Percentiles rank a stretch among this genome's conserved stretches.
Evolutionary conservation across 2,329 filamentous ascomycete species (phyloP).

Genomic region (Graphium sp.): DNA sequence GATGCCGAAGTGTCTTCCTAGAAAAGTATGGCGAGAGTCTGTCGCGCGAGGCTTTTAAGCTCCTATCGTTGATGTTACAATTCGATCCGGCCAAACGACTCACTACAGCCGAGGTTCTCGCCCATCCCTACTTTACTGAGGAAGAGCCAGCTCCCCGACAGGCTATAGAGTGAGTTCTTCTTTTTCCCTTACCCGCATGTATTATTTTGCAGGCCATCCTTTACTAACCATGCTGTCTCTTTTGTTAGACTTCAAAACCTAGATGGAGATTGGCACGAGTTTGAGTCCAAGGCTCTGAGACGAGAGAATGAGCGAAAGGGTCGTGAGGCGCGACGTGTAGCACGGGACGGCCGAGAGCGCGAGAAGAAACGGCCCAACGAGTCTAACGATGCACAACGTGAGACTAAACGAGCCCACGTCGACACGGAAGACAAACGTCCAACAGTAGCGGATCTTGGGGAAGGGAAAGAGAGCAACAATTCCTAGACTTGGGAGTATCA

Average conservation of each 20-base stretch:
- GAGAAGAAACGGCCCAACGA: constrained; percentile 8
- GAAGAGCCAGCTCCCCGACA: constrained; percentile 67
- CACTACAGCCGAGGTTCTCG: constrained; percentile 65
- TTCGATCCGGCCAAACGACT: constrained; percentile 80
- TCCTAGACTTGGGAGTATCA: no score
- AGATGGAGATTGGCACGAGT: constrained; percentile 95
- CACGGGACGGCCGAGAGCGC: constrained; percentile 15
- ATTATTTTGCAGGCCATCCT: not conserved
- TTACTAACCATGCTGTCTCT: constrained; percentile 18
- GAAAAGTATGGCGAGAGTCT: constrained; percentile 68
- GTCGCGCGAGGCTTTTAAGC: constrained; percentile 65
- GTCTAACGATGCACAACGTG: constrained; percentile 7
- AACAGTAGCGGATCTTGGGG: not conserved
- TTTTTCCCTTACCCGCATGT: constrained; percentile 2
- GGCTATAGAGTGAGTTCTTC: constrained; percentile 55
- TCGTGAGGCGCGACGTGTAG: constrained; percentile 29
- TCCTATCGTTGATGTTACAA: constrained; percentile 69
- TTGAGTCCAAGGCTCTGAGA: constrained; percentile 86
- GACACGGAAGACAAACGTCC: constrained; percentile 1
- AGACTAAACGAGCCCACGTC: constrained; percentile 1
- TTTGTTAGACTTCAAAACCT: constrained; percentile 51
- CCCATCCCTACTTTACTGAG: constrained; percentile 72
- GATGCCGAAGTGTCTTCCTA: constrained; percentile 58
- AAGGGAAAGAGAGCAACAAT: not conserved
- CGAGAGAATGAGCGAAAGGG: constrained; percentile 68